Conservation (phyloP, 352 stramenopile species). For the Globisporangium parvum region DNA sequence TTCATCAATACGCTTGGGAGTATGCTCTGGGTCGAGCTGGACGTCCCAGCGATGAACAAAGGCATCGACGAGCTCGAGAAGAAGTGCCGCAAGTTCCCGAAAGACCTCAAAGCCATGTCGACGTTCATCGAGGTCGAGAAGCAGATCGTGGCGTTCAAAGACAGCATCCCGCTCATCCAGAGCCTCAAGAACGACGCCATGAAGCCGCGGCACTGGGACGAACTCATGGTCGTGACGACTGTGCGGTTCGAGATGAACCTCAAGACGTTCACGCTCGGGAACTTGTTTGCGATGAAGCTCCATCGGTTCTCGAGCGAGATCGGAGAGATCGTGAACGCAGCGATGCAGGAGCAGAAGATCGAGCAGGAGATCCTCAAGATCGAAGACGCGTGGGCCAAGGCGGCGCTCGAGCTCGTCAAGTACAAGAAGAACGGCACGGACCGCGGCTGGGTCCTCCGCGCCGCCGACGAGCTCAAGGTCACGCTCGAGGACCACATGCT, state of each 20-base stretch:
- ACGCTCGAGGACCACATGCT: conserved; percentile 87
- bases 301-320: conserved; percentile 87
- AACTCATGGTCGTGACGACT: conserved; percentile 86
- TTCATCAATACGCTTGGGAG: conserved; percentile 87
- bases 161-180: conserved; percentile 91
- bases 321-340: conserved; percentile 91
- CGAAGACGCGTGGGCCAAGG: conserved; percentile 88
- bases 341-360: conserved; percentile 93
- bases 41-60: conserved; percentile 88
- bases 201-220: conserved; percentile 89
- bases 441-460: conserved; percentile 77
- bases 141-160: conserved; percentile 91
- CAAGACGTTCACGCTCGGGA: conserved; percentile 89
- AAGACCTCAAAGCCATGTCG: conserved; percentile 86
- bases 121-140: conserved; percentile 91
- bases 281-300: conserved; percentile 92
- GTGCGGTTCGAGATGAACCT: conserved; percentile 91
- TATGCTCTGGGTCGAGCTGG: conserved; percentile 92
- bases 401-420: conserved; percentile 86
- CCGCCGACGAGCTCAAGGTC: conserved; percentile 79
- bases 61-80: conserved; percentile 93
- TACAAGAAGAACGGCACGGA: conserved; percentile 91
- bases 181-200: conserved; percentile 93
- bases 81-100: conserved; percentile 87
- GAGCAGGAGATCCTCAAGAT: conserved; percentile 92